A percentile compares a stretch with the other conserved stretches of the same genome.
phyloP scores from a whole-genome alignment of 1,284 basidiomycete species.

The Vanrija humicola region DNA sequence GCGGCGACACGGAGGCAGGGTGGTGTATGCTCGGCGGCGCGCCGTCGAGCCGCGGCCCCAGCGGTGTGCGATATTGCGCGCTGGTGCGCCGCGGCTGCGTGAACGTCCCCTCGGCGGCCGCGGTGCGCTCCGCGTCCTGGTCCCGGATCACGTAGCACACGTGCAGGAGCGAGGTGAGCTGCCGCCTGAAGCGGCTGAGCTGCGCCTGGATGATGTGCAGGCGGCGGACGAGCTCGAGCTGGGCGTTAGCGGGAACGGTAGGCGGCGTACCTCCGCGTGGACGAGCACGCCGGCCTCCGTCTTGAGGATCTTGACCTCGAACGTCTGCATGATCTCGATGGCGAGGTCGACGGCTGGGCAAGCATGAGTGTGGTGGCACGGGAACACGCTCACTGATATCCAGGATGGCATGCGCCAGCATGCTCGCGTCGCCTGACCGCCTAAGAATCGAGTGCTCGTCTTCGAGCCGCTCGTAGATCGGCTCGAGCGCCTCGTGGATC shows the following conservation, averaged over 20 bases:
- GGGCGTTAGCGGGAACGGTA: background rate
- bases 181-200: constrained; percentile 44
- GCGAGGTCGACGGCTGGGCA: constrained; percentile 41
- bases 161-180: constrained; percentile 41
- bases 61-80: background rate
- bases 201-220: constrained; percentile 48
- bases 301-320: constrained; percentile 48
- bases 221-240: constrained; percentile 48
- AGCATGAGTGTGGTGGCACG: background rate
- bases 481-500: constrained; percentile 39
- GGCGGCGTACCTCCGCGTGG: constrained; percentile 30
- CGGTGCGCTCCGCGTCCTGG: constrained; percentile 42
- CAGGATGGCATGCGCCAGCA: constrained; percentile 47
- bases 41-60: background rate
- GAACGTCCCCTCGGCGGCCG: constrained; percentile 27
- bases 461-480: constrained; percentile 45
- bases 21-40: background rate
- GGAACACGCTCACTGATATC: constrained; percentile 36
- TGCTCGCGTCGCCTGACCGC: constrained; percentile 45
- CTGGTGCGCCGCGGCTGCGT: background rate
- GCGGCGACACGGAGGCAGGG: background rate
- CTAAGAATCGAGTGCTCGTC: constrained; percentile 44
- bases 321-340: constrained; percentile 45
- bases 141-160: constrained; percentile 46
- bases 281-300: constrained; percentile 46